Evolutionary conservation across 257 asterid species (phyloP).

Genomic region (Lycium barbarum): DNA sequence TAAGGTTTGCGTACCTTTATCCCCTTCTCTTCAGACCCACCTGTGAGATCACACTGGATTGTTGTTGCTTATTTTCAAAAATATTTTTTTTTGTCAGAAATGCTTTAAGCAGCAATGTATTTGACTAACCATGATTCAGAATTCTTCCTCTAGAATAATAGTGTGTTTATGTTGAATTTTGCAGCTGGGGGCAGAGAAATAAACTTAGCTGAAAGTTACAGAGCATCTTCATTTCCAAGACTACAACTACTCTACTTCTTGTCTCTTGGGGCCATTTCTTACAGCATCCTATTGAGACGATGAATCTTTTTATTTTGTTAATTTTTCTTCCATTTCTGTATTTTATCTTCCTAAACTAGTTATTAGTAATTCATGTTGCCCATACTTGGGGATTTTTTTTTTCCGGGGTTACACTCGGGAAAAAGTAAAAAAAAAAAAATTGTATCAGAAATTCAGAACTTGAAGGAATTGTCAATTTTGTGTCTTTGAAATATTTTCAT

Average conservation of each 20-base stretch:
- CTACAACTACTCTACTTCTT: neutral
- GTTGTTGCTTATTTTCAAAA: no score
- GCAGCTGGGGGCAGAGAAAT: constrained; percentile 23
- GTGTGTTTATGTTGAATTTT: neutral
- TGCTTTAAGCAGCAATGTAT: no score
- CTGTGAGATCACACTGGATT: no score
- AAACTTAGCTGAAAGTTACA: neutral
- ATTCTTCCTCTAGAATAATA: neutral
- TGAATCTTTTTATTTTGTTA: neutral
- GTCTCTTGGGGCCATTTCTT: neutral
- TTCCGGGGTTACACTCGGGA: neutral
- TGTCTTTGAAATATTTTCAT: neutral
- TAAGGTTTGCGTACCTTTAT: no score
- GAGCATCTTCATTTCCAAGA: neutral
- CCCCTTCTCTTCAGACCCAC: no score
- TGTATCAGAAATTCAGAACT: neutral
- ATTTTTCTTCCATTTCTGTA: neutral
- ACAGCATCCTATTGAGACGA: neutral
- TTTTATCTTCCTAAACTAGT: neutral
- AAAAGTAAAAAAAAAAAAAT: neutral
- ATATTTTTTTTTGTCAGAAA: neutral
- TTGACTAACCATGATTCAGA: neutral
- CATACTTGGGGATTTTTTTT: neutral
- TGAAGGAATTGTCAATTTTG: neutral
- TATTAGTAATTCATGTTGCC: neutral